Base-by-base conservation (phyloP, 106 monocot species). In the Acanthochlamys bracteata region DNA sequence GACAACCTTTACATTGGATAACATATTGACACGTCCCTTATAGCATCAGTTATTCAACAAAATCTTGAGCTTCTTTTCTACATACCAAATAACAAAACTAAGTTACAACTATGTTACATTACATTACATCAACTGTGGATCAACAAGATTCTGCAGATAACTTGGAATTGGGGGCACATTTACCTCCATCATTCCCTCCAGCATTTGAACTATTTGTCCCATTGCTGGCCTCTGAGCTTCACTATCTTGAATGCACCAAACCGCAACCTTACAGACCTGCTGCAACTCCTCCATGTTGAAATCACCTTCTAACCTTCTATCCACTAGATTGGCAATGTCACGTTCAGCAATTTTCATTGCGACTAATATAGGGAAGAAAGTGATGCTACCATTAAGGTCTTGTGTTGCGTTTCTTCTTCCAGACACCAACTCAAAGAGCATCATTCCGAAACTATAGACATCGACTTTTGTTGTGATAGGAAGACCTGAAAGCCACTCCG, bases 241-340 rank as follows among this genome's bases (percentile, higher is more conserved):
- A 1, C 21, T 9, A 45, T 45, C 63, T 46, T 63, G 63, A 46
- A 63, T 63, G 63, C 63, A 63, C 63, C 63, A 76, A 26, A 65
- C 71, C 15, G 76, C 76, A 24, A 71, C 59, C 53, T 25, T 71
- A 25, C 71, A 76, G 21, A 60, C 59, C 25, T 59, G 59, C 20
- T 53, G 43, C 11, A 76, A 20, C 51, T 76, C 71, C 39, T 59
- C 65, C 14, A 59, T 16, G 54, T 66, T 59, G 2, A 46, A 65
- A 19, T 59, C 40, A 3, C 53, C 57, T 13, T 66, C 15, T 47
- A 76, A 71, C 26, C 51, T 26, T 3, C n/a, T 42, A 60, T 76
- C 76, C 14, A 76, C 12, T 60, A 76, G 49, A 42, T 15, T 26
- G 3, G 7, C 11, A 7, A 71, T 41, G 13, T 59, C 60, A 2